Conservation (phyloP, 1,284 basidiomycete species). For the Boletellus deceptivus region DNA sequence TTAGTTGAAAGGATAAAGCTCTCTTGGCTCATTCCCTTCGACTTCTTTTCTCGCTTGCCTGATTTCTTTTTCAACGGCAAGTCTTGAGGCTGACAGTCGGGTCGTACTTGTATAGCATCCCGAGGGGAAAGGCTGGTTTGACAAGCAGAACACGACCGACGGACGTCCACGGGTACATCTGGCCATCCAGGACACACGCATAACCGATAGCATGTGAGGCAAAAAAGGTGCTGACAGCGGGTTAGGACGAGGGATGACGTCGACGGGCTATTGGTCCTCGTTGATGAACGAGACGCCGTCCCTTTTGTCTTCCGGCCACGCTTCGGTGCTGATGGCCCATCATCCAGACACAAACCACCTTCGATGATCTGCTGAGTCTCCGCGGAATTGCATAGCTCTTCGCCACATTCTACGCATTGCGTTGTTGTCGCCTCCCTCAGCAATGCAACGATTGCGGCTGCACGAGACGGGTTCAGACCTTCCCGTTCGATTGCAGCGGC, state of each 20-base stretch:
- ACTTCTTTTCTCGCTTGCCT: slow-evolving; percentile 67
- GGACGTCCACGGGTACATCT: slow-evolving; percentile 54
- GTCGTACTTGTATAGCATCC: slow-evolving; percentile 78
- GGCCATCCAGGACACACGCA: slow-evolving; percentile 81
- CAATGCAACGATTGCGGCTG: slow-evolving; percentile 76
- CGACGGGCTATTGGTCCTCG: slow-evolving; percentile 66
- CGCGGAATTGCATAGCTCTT: slow-evolving; percentile 62
- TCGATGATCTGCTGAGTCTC: slow-evolving; percentile 42
- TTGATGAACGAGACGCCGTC: slow-evolving; percentile 58
- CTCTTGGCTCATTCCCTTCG: slow-evolving; percentile 54
- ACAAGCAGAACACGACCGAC: slow-evolving; percentile 74
- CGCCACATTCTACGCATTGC: slow-evolving; percentile 84
- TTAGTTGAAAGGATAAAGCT: slow-evolving; percentile 82
- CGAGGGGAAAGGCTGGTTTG: slow-evolving; percentile 56
- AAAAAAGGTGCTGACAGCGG: slow-evolving; percentile 92
- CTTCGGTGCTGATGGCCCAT: slow-evolving; percentile 52
- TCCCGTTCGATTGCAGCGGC: slow-evolving; percentile 72
- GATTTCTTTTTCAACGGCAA: slow-evolving; percentile 57
- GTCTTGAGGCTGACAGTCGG: slow-evolving; percentile 46
- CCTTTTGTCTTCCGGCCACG: slow-evolving; percentile 63
- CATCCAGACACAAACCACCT: slow-evolving; percentile 49
- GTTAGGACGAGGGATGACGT: slow-evolving; percentile 71
- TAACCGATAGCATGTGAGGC: slow-evolving; percentile 75
- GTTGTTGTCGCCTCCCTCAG: slow-evolving; percentile 84
- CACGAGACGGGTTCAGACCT: slow-evolving; percentile 77